These are phyloP conservation scores for Leucosporidium yakuticum DNA, from an alignment of 768 basidiomycete genomes.

Conservation along the genomic window DNA sequence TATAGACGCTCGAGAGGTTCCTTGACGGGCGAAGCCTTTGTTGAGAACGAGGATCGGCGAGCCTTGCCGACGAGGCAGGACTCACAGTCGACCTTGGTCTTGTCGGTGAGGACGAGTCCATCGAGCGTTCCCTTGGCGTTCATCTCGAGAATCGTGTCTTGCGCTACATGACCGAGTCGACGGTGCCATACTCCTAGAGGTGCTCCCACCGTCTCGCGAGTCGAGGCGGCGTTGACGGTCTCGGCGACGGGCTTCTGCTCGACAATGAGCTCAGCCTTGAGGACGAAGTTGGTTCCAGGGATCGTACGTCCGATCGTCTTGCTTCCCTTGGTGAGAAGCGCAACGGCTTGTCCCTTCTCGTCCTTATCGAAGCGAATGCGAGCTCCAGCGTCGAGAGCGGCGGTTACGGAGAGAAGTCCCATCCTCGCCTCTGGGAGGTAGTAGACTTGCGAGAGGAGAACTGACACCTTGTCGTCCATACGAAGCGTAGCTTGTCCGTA, in stretches of 20 bases:
- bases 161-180: slow-evolving; percentile 2
- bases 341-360: too few relatives aligned
- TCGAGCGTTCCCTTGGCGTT: not conserved
- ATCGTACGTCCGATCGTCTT: too few relatives aligned
- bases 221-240: not conserved
- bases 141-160: not conserved
- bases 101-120: slow-evolving; percentile 1
- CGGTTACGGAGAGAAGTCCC: slow-evolving; percentile 6
- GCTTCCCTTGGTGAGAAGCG: too few relatives aligned
- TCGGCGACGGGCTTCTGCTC: too few relatives aligned
- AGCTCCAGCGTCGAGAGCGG: too few relatives aligned
- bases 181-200: slow-evolving; percentile 4
- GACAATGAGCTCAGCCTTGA: not conserved
- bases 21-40: not conserved
- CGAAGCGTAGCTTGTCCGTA: too few relatives aligned
- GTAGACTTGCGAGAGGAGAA: not conserved
- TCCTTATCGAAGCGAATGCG: too few relatives aligned
- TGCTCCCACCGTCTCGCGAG: not conserved
- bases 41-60: not conserved
- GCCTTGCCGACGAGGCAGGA: slow-evolving; percentile 1
- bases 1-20: not conserved
- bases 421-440: slow-evolving; percentile 2
- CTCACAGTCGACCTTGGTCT: not conserved
- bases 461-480: not conserved
- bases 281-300: not conserved